Evolutionary conservation across 169 alveolate genomes (phyloP), one percentile per base, ranked within the genome.

Genomic region (Plasmodium ovale): DNA sequence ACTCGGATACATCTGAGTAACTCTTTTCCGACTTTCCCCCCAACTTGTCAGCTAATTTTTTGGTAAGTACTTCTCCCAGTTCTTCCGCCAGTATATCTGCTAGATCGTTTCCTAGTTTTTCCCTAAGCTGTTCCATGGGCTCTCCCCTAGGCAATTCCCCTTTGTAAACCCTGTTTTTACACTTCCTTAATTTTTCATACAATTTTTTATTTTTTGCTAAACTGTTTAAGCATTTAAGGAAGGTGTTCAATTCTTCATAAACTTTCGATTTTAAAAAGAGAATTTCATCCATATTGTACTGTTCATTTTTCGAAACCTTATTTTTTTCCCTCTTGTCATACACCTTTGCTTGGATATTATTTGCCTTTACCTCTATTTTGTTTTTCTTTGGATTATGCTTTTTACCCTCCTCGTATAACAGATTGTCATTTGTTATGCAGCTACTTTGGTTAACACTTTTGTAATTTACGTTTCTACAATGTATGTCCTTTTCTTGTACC

Each of bases 151-250:
- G 16, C 12, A 47, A 6, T 47, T 3, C 0, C 16, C 12, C 19
- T 6, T 47, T 47, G 12, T 47, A 47, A 6, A 14, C 14, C 14
- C 60, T 33, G 27, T 37, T 47, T 49, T 74, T 74, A 74, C 27
- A 60, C 14, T 59, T 59, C 27, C 60, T 74, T 74, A 47, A 44
- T 19, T 74, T 64, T 65, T 74, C 77, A 74, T 27, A 60, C 60
- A 74, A 60, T 14, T 60, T 44, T 60, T 74, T 74, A 44, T 74
- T 74, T 74, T 74, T 59, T 31, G 88, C 27, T 47, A 60, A 59
- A 37, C 37, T 62, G 62, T 74, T 74, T 37, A 74, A 31, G 21
- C 77, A 59, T 42, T 59, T 58, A 25, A 74, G 60, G 16, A 65
- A 62, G 25, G 74, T 25, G 23, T 60, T 62, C n/a, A 59, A 60